These are phyloP conservation scores for Platanthera zijinensis DNA, from an alignment of 106 monocot species.

Conservation along the genomic window DNA sequence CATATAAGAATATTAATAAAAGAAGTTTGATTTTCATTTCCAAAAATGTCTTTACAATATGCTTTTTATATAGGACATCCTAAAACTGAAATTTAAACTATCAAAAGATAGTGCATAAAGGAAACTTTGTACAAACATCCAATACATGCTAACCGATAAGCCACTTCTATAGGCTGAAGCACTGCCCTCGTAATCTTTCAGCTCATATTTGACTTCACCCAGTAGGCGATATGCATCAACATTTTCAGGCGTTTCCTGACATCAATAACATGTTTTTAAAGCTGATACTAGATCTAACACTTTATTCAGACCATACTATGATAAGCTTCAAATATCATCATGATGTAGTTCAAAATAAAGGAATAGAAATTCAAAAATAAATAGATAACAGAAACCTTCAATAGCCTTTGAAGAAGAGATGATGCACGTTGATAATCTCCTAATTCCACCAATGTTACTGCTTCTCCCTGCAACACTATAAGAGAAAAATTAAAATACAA, in stretches of 20 bases:
- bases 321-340: neutral
- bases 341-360: neutral
- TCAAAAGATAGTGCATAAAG: neutral
- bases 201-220: slow-evolving; percentile 79
- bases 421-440: slow-evolving; percentile 72
- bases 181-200: slow-evolving; percentile 86
- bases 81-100: neutral
- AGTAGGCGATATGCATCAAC: slow-evolving; percentile 67
- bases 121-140: neutral
- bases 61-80: neutral
- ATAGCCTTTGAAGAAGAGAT: slow-evolving; percentile 65
- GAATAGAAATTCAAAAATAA: neutral
- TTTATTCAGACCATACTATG: neutral
- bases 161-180: slow-evolving; percentile 56
- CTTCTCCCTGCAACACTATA: slow-evolving; percentile 53
- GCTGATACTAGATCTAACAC: neutral
- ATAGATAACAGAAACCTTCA: slow-evolving; percentile 30
- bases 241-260: slow-evolving; percentile 63
- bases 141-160: slow-evolving; percentile 64
- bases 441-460: slow-evolving; percentile 62
- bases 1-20: neutral
- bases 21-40: neutral
- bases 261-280: slow-evolving; percentile 9
- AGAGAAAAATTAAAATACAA: neutral
- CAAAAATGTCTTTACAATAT: neutral